phyloP scores from a whole-genome alignment of 495 filamentous ascomycete genomes.

The Umbilicaria muhlenbergii region DNA sequence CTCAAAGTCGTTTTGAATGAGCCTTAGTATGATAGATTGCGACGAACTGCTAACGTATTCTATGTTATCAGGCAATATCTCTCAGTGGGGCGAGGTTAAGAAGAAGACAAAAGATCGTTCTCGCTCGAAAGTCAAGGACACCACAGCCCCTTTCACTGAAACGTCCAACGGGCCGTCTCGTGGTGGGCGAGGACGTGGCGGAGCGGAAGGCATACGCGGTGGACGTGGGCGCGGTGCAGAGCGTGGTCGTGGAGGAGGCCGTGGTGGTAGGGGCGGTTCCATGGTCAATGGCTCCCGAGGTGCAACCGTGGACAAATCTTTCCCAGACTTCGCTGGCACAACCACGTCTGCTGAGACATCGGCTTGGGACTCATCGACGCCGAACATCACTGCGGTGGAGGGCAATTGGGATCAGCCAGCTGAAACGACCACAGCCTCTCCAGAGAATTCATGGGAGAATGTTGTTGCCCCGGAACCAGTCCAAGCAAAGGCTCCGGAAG shows the following conservation, averaged over 20 bases:
- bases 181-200: conserved; percentile 49
- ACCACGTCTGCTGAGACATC: conserved; percentile 10
- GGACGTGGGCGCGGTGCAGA: conserved; percentile 59
- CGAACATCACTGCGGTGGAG: conserved; percentile 13
- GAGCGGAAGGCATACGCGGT: conserved; percentile 44
- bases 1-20: background rate
- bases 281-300: conserved; percentile 30
- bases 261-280: conserved; percentile 52
- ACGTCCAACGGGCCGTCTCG: conserved; percentile 39
- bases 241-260: conserved; percentile 55
- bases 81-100: conserved; percentile 92
- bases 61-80: conserved; percentile 51
- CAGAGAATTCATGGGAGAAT: conserved; percentile 15
- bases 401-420: conserved; percentile 22
- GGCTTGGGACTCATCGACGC: conserved; percentile 16
- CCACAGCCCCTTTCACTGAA: conserved; percentile 29
- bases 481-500: conserved; percentile 14
- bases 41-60: conserved; percentile 9
- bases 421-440: conserved; percentile 27
- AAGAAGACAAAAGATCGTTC: conserved; percentile 75
- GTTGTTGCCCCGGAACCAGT: conserved; percentile 13
- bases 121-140: conserved; percentile 71
- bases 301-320: conserved; percentile 17
- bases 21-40: background rate
- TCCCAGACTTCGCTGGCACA: conserved; percentile 13